These are phyloP conservation scores for Nephromyces sp. DNA, from an alignment of 169 alveolate species.

Conservation along the genomic window DNA sequence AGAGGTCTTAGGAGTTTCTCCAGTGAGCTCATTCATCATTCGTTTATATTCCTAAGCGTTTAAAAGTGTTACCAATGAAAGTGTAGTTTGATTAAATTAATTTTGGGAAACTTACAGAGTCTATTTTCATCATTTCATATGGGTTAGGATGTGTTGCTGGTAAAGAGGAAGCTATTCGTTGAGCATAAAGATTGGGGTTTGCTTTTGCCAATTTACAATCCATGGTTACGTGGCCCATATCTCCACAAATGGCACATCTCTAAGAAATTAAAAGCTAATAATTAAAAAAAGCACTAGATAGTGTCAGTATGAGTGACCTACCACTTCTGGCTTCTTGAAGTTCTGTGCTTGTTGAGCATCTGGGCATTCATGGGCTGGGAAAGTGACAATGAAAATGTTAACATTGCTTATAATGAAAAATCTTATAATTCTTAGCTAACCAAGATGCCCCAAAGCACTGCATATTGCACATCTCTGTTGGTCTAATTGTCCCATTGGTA, in stretches of 20 bases:
- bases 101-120: background rate
- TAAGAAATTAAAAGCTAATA: background rate
- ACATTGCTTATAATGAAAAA: background rate
- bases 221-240: slow-evolving; percentile 76
- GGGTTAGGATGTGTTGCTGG: background rate
- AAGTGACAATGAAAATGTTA: background rate
- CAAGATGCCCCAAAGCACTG: slow-evolving; percentile 27
- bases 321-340: slow-evolving; percentile 30
- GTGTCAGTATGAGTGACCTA: background rate
- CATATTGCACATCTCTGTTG: slow-evolving; percentile 26
- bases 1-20: background rate
- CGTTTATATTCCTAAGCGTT: slow-evolving; percentile 15
- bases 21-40: slow-evolving; percentile 29
- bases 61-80: background rate
- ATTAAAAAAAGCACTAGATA: background rate
- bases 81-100: background rate
- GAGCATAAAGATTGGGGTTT: slow-evolving; percentile 21
- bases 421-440: background rate
- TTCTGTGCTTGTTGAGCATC: slow-evolving; percentile 16
- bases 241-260: slow-evolving; percentile 76
- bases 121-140: slow-evolving; percentile 10
- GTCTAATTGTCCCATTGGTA: slow-evolving; percentile 11
- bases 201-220: slow-evolving; percentile 69
- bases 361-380: slow-evolving; percentile 33
- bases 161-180: background rate